These are phyloP conservation scores for Astragalus glycyphyllos DNA, from an alignment of 306 rosid genomes.

Conservation along the genomic window DNA sequence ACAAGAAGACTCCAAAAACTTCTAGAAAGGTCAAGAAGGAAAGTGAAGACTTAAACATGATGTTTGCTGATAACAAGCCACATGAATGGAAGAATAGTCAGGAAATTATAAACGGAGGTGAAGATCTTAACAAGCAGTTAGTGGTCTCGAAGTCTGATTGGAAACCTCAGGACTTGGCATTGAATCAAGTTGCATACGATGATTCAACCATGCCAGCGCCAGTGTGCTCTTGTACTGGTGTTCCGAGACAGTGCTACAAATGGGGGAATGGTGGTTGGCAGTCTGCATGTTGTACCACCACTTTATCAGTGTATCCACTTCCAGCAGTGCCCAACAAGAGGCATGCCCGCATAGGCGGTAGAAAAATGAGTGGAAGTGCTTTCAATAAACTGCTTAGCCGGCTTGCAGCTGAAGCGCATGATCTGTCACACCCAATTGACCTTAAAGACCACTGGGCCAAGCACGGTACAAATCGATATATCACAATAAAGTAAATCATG, in stretches of 20 bases:
- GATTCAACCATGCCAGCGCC: constrained; percentile 98
- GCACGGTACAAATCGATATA: constrained; percentile 98
- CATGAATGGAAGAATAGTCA: constrained; percentile 82
- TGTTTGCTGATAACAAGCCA: constrained; percentile 57
- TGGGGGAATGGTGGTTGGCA: constrained; percentile 99
- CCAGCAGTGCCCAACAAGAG: constrained; percentile 98
- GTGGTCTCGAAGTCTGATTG: constrained; percentile 82
- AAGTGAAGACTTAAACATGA: constrained; percentile 74
- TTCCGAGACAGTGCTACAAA: constrained; percentile 89
- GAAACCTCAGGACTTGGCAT: constrained; percentile 89
- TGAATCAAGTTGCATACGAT: constrained; percentile 90
- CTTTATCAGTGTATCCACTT: constrained; percentile 88
- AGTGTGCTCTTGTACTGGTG: constrained; percentile 89
- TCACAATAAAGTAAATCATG: constrained; percentile 78
- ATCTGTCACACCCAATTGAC: constrained; percentile 88
- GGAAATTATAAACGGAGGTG: constrained; percentile 69
- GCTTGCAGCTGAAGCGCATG: constrained; percentile 94
- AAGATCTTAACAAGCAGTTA: constrained; percentile 74
- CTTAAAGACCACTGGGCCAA: constrained; percentile 97
- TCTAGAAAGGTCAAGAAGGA: constrained; percentile 79
- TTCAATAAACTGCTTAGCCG: constrained; percentile 93
- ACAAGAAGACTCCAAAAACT: constrained; percentile 71
- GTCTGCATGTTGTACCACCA: constrained; percentile 95
- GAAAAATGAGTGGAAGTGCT: constrained; percentile 99
- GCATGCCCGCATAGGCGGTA: constrained; percentile 92